Evolutionary conservation across 2,329 filamentous ascomycete genomes (phyloP).

Genomic region (Fusarium phyllophilum): DNA sequence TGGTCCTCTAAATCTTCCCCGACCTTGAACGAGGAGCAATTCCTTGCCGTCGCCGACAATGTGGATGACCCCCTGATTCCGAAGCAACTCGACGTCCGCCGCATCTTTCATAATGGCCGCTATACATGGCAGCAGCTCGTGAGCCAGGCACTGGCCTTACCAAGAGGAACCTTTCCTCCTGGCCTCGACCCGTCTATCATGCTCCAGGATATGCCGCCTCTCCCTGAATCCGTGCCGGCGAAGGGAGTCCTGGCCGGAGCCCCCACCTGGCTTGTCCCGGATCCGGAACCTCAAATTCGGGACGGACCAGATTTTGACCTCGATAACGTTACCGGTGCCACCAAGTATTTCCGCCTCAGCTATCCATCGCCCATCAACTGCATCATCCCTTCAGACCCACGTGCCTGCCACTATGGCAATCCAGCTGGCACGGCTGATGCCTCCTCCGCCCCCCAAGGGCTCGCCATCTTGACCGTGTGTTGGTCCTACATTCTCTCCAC

Average conservation of each 20-base stretch:
- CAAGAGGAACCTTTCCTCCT: constrained; percentile 34
- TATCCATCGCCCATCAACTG: constrained; percentile 39
- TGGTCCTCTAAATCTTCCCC: constrained; percentile 6
- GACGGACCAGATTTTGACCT: constrained; percentile 31
- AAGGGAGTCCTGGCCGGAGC: constrained; percentile 40
- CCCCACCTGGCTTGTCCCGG: constrained; percentile 40
- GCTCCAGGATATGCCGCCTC: constrained; percentile 41
- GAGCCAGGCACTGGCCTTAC: constrained; percentile 28
- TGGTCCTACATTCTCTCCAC: constrained; percentile 46
- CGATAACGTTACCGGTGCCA: constrained; percentile 35
- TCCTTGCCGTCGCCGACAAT: constrained; percentile 27
- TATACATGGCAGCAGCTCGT: constrained; percentile 40
- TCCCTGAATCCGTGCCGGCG: constrained; percentile 36
- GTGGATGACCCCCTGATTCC: constrained; percentile 39
- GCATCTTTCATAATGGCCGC: constrained; percentile 34
- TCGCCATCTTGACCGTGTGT: constrained; percentile 42
- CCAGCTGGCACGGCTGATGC: constrained; percentile 26
- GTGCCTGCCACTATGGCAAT: constrained; percentile 33
- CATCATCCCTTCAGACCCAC: constrained; percentile 34
- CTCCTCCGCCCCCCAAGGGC: constrained; percentile 37
- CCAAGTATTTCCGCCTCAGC: constrained; percentile 43
- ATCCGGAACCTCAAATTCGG: constrained; percentile 30
- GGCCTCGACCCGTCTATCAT: constrained; percentile 39
- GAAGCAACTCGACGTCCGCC: constrained; percentile 31
- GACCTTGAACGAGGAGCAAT: constrained; percentile 12